phyloP scores from a whole-genome alignment of 2,329 filamentous ascomycete species.

The Verticillium longisporum region DNA sequence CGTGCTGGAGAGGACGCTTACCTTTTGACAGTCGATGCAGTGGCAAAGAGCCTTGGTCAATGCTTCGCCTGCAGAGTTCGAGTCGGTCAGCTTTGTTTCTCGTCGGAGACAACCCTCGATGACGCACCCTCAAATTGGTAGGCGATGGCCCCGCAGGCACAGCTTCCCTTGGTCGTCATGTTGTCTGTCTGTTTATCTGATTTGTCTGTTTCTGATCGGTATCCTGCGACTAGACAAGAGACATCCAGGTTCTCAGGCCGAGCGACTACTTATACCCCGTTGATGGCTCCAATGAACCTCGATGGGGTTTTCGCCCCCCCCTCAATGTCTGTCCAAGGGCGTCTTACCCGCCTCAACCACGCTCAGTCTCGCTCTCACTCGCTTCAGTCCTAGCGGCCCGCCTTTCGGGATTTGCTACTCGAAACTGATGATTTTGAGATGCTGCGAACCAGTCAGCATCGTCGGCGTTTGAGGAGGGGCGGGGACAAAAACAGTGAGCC shows the following conservation, averaged over 20 bases:
- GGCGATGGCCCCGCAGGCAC: not conserved
- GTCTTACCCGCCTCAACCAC: not conserved
- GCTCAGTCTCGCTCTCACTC: too few species aligned
- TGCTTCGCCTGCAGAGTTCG: not conserved
- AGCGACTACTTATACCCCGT: not conserved
- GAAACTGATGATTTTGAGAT: not conserved
- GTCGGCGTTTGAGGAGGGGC: too few species aligned
- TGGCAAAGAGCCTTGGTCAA: conserved; percentile 4
- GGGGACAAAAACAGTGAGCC: too few species aligned
- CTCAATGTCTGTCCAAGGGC: not conserved
- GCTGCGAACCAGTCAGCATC: too few species aligned
- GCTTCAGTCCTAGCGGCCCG: too few species aligned
- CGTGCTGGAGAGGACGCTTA: not conserved
- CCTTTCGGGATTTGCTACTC: not conserved
- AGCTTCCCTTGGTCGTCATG: not conserved
- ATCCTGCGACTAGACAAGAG: too few species aligned
- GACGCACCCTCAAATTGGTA: not conserved
- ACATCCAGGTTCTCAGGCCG: not conserved
- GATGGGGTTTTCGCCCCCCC: not conserved
- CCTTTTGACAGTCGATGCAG: conserved; percentile 5
- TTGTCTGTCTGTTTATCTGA: not conserved
- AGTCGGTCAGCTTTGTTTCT: not conserved
- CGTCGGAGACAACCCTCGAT: not conserved
- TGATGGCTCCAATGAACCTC: too few species aligned
- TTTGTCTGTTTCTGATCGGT: not conserved